A percentile compares a stretch with the other conserved stretches of the same genome.
These are phyloP conservation scores for Sequoiadendron giganteum DNA, from an alignment of 75 land plant species.

Conservation along the genomic window DNA sequence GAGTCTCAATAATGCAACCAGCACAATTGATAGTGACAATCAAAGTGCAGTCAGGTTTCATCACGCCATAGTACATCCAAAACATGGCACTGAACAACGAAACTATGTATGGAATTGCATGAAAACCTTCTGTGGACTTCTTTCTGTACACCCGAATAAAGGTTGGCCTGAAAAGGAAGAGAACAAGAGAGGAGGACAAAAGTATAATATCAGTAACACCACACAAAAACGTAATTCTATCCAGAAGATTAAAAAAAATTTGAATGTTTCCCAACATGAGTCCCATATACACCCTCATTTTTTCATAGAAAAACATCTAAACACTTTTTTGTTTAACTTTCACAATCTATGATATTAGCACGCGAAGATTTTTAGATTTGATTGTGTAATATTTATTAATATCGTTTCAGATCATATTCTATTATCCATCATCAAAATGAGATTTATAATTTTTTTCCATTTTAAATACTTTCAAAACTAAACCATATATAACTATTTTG, in stretches of 20 bases:
- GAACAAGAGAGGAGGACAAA: neutral
- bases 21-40: conserved; percentile 50
- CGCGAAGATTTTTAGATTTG: too few species aligned
- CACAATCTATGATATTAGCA: too few species aligned
- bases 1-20: conserved; percentile 44
- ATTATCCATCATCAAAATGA: too few species aligned
- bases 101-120: conserved; percentile 49
- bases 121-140: conserved; percentile 54
- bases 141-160: conserved; percentile 41
- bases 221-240: neutral
- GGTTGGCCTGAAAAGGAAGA: conserved; percentile 43
- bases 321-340: too few species aligned
- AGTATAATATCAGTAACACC: neutral
- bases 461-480: too few species aligned
- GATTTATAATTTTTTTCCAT: too few species aligned
- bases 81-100: conserved; percentile 46
- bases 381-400: too few species aligned
- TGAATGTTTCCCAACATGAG: too few species aligned
- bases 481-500: too few species aligned
- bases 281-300: too few species aligned
- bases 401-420: too few species aligned
- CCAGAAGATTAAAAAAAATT: neutral
- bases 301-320: too few species aligned
- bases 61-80: conserved; percentile 43
- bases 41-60: conserved; percentile 31